phyloP scores from a whole-genome alignment of 2,329 filamentous ascomycete genomes.

The Alternaria novae-zelandiae region DNA sequence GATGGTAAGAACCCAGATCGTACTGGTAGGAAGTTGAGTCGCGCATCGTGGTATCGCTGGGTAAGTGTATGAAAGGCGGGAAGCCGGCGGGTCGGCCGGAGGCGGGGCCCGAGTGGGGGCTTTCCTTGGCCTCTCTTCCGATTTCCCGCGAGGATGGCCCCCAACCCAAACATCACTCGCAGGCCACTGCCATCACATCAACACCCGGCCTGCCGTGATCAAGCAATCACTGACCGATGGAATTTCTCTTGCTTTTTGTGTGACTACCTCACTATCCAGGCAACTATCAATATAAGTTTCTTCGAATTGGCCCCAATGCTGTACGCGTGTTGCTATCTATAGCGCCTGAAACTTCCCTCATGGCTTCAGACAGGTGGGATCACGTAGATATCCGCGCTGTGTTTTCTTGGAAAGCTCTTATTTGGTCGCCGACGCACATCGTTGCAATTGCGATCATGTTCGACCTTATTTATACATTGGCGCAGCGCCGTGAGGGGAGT shows the following conservation, averaged over 20 bases:
- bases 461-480: background rate
- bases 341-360: background rate
- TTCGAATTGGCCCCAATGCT: background rate
- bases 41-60: background rate
- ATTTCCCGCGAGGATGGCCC: background rate
- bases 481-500: background rate
- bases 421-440: background rate
- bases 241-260: background rate
- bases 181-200: background rate
- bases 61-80: background rate
- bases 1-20: slow-evolving; percentile 66
- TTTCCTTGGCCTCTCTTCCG: background rate
- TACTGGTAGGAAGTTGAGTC: slow-evolving; percentile 43
- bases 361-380: background rate
- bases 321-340: background rate
- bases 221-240: background rate
- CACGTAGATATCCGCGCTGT: background rate
- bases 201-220: background rate
- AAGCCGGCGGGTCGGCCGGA: background rate
- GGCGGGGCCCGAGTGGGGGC: background rate
- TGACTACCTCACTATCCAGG: background rate
- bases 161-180: background rate
- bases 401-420: background rate
- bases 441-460: background rate
- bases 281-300: background rate